Evolutionary conservation across 2,329 filamentous ascomycete genomes (phyloP), one percentile per base, ranked within the genome.

Genomic region (Aspergillus intermedius): DNA sequence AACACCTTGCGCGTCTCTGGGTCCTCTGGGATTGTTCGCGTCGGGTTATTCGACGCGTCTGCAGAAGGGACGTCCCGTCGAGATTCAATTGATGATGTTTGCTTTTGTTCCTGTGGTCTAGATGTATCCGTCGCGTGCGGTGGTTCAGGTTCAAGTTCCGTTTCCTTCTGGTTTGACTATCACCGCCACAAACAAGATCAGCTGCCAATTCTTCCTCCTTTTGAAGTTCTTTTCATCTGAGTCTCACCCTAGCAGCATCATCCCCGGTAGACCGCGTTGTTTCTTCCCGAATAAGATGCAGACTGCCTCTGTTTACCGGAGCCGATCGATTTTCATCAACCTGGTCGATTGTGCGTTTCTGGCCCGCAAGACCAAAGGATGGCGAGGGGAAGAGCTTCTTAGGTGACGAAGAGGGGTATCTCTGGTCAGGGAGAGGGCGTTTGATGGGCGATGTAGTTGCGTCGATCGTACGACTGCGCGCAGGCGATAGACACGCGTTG

Each of bases 321-420:
- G 49, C 50, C 43, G 62, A 57, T 5, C 21, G 21, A 5, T 22
- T 22, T 22, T 22, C 21, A 4, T 69, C 64, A 44, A 70, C 62
- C 49, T 72, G 65, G 37, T 68, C 63, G 50, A 70, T 70, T 39
- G 66, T 61, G 32, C 69, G 60, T 57, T 72, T 72, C 55, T 70
- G 67, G 6, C 68, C 69, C 32, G 63, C 63, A 54, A 12, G 25
- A 30, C 25, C 25, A 30, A 69, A 64, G 15, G 58, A 54, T 5
- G 61, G 60, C 39, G 66, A 64, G 3, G 64, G 63, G 1, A 66
- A 60, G 17, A 62, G 60, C 49, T 60, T 66, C 50, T 56, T 61
- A 17, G 60, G 60, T 15, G 60, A 61, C 12, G 48, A 47, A 19
- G 53, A 48, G 37, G 37, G 10, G 15, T n/a, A 10, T 19, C n/a